Conservation (phyloP, 768 basidiomycete genomes). For the Tricholomella constricta region DNA sequence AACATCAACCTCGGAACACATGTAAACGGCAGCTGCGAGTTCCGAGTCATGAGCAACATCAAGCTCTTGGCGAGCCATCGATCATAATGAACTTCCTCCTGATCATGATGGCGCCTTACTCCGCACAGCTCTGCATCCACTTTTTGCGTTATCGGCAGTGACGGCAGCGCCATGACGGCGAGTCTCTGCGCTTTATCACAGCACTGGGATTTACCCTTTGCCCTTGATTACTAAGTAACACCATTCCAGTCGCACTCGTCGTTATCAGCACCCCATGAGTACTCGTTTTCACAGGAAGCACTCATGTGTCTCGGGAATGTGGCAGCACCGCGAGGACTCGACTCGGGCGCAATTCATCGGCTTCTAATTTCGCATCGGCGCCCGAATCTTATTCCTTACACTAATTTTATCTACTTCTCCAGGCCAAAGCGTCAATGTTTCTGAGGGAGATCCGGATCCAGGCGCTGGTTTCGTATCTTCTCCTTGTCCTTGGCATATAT, state of each 20-base stretch:
- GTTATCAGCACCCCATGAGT: background rate
- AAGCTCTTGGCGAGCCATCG: background rate
- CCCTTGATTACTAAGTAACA: background rate
- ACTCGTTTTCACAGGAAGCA: background rate
- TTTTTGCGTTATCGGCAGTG: background rate
- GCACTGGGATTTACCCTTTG: background rate
- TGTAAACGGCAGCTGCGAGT: too few relatives aligned
- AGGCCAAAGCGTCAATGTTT: too few relatives aligned
- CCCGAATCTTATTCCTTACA: background rate
- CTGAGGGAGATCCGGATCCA: background rate
- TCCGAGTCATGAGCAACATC: background rate
- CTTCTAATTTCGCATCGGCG: background rate
- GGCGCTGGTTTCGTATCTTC: background rate
- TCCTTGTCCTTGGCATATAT: conserved; percentile 6
- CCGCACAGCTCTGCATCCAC: background rate
- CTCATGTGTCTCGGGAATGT: too few relatives aligned
- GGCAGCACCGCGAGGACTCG: too few relatives aligned
- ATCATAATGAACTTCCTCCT: too few relatives aligned
- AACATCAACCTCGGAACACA: too few relatives aligned
- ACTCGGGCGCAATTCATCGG: too few relatives aligned
- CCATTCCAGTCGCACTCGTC: background rate
- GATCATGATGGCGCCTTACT: background rate
- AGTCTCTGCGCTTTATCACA: background rate
- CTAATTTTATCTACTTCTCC: background rate
- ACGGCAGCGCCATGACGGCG: background rate